Percentiles rank a stretch among this genome's conserved stretches.
Evolutionary conservation across 139 green algal species (phyloP).

Genomic region (Microglena sp.): DNA sequence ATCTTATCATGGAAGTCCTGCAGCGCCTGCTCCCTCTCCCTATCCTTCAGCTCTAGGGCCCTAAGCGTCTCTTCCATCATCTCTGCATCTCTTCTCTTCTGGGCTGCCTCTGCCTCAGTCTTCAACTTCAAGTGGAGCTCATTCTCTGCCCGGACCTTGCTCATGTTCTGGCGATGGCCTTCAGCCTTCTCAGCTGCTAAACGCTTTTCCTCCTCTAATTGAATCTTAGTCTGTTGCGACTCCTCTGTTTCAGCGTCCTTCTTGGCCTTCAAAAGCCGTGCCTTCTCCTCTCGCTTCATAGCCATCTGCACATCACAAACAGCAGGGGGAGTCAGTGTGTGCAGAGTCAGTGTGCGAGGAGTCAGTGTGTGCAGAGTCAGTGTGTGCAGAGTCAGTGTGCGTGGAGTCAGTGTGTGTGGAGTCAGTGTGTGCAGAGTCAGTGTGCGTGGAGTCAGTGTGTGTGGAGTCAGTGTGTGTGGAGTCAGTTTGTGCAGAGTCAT

Average conservation of each 20-base stretch:
- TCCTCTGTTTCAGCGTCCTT: not conserved
- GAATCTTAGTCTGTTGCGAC: slow-evolving; percentile 1
- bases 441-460: too few species aligned
- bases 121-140: slow-evolving; percentile 10
- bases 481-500: too few species aligned
- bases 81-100: slow-evolving; percentile 1
- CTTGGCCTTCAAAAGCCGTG: not conserved
- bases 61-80: slow-evolving; percentile 3
- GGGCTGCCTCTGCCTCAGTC: not conserved
- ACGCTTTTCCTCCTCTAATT: slow-evolving; percentile 1
- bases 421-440: too few species aligned
- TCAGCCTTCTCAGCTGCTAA: not conserved
- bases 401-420: too few species aligned
- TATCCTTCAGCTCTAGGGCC: slow-evolving; percentile 9
- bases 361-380: too few species aligned
- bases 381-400: too few species aligned
- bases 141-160: slow-evolving; percentile 5
- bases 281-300: slow-evolving; percentile 8
- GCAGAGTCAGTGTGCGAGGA: too few species aligned
- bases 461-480: too few species aligned
- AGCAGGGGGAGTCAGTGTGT: too few species aligned
- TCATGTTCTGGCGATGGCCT: too few species aligned
- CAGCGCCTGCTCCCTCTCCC: slow-evolving; percentile 1
- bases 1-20: slow-evolving; percentile 13
- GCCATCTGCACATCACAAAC: too few species aligned